phyloP scores from a whole-genome alignment of 2,329 filamentous ascomycete species.

The Paecilomyces sp. region DNA sequence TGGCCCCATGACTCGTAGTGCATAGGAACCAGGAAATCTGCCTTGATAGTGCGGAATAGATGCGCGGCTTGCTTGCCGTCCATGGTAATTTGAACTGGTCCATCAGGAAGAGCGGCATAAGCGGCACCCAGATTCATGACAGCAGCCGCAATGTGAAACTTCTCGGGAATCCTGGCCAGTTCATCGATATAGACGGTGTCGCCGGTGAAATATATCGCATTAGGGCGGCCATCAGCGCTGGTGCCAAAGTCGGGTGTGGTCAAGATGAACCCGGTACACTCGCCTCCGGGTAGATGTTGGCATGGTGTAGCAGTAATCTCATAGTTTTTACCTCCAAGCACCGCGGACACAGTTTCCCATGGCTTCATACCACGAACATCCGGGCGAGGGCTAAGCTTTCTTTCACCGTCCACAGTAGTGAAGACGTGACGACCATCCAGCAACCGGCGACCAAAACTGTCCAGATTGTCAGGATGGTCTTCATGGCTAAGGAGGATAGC shows the following conservation, averaged over 20 bases:
- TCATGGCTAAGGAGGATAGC: constrained; percentile 46
- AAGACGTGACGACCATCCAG: constrained; percentile 42
- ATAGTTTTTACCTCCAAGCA: constrained; percentile 26
- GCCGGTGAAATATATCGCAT: constrained; percentile 44
- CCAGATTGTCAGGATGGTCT: constrained; percentile 46
- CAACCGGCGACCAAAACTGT: constrained; percentile 38
- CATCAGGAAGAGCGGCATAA: constrained; percentile 12
- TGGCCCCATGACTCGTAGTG: constrained; percentile 44
- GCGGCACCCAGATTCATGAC: constrained; percentile 39
- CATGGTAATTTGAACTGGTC: constrained; percentile 36
- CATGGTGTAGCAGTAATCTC: constrained; percentile 38
- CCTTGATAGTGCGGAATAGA: constrained; percentile 33
- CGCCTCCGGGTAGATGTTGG: constrained; percentile 37
- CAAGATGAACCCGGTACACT: constrained; percentile 42
- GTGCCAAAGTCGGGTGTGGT: constrained; percentile 30
- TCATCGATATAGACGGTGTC: constrained; percentile 44
- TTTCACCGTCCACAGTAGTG: constrained; percentile 40
- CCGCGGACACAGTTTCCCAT: constrained; percentile 29
- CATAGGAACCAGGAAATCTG: constrained; percentile 40
- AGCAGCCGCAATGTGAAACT: constrained; percentile 32
- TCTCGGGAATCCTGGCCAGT: constrained; percentile 24
- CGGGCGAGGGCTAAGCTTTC: constrained; percentile 37
- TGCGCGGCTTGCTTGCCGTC: constrained; percentile 35
- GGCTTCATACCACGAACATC: constrained; percentile 33
- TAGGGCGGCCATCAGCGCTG: constrained; percentile 28